Evolutionary conservation across 2,329 filamentous ascomycete species (phyloP).

Genomic region (Trichocomaceae sp.): DNA sequence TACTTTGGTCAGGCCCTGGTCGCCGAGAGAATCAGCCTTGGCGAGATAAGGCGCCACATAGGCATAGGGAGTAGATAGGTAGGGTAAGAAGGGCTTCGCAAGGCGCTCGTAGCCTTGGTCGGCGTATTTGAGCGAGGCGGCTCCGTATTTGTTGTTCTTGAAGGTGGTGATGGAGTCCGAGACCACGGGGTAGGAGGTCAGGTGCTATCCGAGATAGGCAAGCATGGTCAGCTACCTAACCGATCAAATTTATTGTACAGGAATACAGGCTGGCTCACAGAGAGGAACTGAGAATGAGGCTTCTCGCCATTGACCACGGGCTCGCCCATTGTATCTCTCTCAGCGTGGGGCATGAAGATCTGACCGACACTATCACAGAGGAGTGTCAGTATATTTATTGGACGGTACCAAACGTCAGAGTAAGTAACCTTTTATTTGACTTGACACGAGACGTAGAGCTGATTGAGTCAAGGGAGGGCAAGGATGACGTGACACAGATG

Average conservation of each 20-base stretch:
- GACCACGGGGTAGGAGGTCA: constrained; percentile 77
- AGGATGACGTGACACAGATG: neutral
- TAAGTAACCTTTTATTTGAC: neutral
- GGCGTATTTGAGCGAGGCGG: constrained; percentile 71
- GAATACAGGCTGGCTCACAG: constrained; percentile 28
- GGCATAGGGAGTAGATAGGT: constrained; percentile 69
- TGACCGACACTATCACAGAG: neutral
- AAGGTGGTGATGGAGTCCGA: constrained; percentile 70
- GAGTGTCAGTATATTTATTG: neutral
- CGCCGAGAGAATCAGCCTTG: constrained; percentile 71
- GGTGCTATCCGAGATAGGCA: constrained; percentile 52
- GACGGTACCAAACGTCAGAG: too few species aligned
- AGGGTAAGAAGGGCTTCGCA: constrained; percentile 70
- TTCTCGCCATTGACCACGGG: constrained; percentile 46
- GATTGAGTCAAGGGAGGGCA: too few species aligned
- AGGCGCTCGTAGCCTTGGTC: constrained; percentile 69
- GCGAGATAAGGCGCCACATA: constrained; percentile 79
- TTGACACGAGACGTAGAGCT: neutral
- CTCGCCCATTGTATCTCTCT: constrained; percentile 41
- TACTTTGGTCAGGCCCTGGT: constrained; percentile 62
- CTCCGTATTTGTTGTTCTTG: constrained; percentile 74
- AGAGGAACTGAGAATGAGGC: constrained; percentile 43
- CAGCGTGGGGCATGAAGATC: constrained; percentile 44
- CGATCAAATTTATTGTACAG: constrained; percentile 8
- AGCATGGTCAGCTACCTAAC: neutral